These are phyloP conservation scores for Corrigiola litoralis DNA, from an alignment of 179 eudicot genomes.

Conservation along the genomic window DNA sequence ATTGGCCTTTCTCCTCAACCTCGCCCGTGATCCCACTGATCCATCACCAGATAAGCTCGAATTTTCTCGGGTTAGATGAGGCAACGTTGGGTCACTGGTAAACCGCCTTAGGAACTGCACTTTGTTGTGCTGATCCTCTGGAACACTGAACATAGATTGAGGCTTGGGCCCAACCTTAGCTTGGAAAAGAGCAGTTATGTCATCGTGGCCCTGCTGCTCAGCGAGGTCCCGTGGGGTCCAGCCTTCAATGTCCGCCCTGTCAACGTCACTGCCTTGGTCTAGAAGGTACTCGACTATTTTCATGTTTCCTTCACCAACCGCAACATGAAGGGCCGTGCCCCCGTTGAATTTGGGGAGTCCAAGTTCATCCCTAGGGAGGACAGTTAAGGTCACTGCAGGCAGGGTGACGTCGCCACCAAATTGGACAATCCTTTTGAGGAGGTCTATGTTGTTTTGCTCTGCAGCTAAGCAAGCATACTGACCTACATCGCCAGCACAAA, in stretches of 20 bases:
- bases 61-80: not conserved
- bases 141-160: constrained; percentile 15
- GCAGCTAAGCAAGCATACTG: constrained; percentile 62
- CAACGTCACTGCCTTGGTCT: constrained; percentile 45
- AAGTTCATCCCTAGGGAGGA: constrained; percentile 38
- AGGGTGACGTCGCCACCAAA: constrained; percentile 58
- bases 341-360: constrained; percentile 41
- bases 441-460: constrained; percentile 49
- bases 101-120: constrained; percentile 41
- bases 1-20: constrained; percentile 42
- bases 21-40: constrained; percentile 16
- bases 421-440: constrained; percentile 49
- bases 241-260: constrained; percentile 44
- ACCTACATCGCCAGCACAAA: constrained; percentile 64
- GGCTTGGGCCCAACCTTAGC: constrained; percentile 25
- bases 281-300: constrained; percentile 54
- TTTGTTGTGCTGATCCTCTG: constrained; percentile 20
- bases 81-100: constrained; percentile 48
- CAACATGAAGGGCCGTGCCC: constrained; percentile 63
- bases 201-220: constrained; percentile 73
- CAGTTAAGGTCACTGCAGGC: constrained; percentile 15
- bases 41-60: constrained; percentile 15
- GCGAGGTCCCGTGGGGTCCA: constrained; percentile 73
- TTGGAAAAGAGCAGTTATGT: constrained; percentile 47
- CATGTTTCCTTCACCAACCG: constrained; percentile 60